Conservation (phyloP, 2,329 filamentous ascomycete genomes). For the Pseudocercospora vitis region DNA sequence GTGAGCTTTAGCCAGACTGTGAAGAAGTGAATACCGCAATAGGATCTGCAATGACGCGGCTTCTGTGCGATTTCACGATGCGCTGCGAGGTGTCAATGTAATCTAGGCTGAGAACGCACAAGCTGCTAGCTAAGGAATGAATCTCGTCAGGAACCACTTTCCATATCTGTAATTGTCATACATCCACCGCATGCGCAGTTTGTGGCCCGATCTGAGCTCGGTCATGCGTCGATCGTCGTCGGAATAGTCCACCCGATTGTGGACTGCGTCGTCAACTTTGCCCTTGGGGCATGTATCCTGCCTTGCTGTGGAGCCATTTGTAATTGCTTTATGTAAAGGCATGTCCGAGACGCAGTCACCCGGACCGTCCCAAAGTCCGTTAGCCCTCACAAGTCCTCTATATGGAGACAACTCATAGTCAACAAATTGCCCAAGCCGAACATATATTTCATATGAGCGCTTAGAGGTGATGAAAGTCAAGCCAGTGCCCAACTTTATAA, state of each 20-base stretch:
- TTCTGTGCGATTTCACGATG: too few relatives aligned
- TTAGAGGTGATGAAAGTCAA: conserved; percentile 18
- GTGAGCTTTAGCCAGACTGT: conserved; percentile 5
- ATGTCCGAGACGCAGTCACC: conserved; percentile 47
- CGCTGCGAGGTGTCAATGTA: background rate
- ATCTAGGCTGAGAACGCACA: too few relatives aligned
- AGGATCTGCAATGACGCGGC: background rate
- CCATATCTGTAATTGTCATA: conserved; percentile 5
- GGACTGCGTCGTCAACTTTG: conserved; percentile 49
- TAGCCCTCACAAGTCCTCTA: too few relatives aligned
- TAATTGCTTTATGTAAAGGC: too few relatives aligned
- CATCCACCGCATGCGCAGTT: conserved; percentile 15
- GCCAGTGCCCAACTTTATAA: conserved; percentile 46
- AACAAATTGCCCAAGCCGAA: too few relatives aligned
- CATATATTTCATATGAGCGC: too few relatives aligned
- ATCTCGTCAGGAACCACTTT: background rate
- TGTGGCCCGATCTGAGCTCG: conserved; percentile 8
- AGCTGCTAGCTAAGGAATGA: too few relatives aligned
- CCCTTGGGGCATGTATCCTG: conserved; percentile 49
- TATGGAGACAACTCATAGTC: too few relatives aligned
- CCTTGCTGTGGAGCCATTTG: too few relatives aligned
- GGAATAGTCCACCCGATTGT: conserved; percentile 55
- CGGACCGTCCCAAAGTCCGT: conserved; percentile 37
- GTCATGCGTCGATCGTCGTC: conserved; percentile 13
- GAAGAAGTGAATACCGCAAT: conserved; percentile 17